Base-by-base conservation (phyloP, 768 basidiomycete species). In the Amanita rubescens region DNA sequence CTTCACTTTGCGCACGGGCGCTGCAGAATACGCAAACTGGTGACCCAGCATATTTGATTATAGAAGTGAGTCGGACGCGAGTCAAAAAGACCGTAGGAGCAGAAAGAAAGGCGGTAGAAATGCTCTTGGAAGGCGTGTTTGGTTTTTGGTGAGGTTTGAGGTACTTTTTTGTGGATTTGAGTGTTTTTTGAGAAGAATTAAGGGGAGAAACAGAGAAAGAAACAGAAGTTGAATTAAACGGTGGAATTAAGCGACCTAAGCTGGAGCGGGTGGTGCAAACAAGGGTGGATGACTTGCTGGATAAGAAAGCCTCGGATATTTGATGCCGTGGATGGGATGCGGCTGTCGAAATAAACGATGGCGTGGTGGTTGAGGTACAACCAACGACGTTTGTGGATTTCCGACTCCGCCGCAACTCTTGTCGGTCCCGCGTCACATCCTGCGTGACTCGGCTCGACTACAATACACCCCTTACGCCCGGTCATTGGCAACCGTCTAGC, bases 1-100 rank as follows among this genome's bases (percentile, higher is more conserved):
- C 75, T 85, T 89, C 63, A 97, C 90, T 73, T 91, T 92, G 72
- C 90, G 87, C 71, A 95, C 80, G 27, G 95, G 95, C 51, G 41
- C 94, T 64, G 90, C 85, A 24, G 94, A 96, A 70, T 81, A 90
- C 57, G 94, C 90, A 63, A 93, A 42, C 14, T 42, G 41, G 19
- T 42, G 41, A 11, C 41, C 41, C 53, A 90, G 77, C 89, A 92
- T 91, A 71, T 51, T 30, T 72, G 65, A 45, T 61, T 60, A 63
- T 56, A 56, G 48, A 57, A 24, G 44, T 50, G 54, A 55, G 51
- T 32, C 45, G 54, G 46, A 51, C 35, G 38, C 22, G 42, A 17
- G 30, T 24, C 32, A 43, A 37, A 33, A 54, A 30, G 27, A 30
- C 8, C n/a, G n/a, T n/a, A n/a, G n/a, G n/a, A n/a, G n/a, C n/a